A percentile compares a stretch with the other conserved stretches of the same genome.
These are phyloP conservation scores for Scheffersomyces lignicola DNA, from an alignment of 1,139 yeast species.

Conservation along the genomic window DNA sequence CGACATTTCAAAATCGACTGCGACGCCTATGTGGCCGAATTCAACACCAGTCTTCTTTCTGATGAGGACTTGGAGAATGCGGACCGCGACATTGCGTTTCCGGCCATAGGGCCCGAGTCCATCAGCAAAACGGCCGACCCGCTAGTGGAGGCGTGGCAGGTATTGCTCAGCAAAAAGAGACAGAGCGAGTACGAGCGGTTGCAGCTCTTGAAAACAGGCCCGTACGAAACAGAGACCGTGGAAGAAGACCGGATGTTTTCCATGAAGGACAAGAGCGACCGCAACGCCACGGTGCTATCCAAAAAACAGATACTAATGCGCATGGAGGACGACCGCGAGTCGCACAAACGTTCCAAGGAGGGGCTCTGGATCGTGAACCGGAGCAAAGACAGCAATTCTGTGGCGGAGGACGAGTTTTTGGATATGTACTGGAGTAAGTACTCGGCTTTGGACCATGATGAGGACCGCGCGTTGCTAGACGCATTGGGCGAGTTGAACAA, in stretches of 20 bases:
- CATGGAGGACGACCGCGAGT: slow-evolving; percentile 86
- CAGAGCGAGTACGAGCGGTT: slow-evolving; percentile 53
- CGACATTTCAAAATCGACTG: slow-evolving; percentile 33
- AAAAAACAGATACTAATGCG: slow-evolving; percentile 64
- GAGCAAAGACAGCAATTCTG: slow-evolving; percentile 29
- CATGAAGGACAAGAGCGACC: slow-evolving; percentile 24
- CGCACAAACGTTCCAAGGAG: slow-evolving; percentile 79
- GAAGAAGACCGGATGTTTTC: slow-evolving; percentile 34
- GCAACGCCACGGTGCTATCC: slow-evolving; percentile 29
- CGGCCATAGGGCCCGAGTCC: slow-evolving; percentile 18
- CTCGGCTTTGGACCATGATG: slow-evolving; percentile 46
- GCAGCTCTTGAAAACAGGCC: slow-evolving; percentile 31
- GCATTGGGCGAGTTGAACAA: slow-evolving; percentile 56
- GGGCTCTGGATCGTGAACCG: slow-evolving; percentile 67
- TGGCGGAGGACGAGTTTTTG: slow-evolving; percentile 59
- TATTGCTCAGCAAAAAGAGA: slow-evolving; percentile 46
- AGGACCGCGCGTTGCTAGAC: slow-evolving; percentile 39
- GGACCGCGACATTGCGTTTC: slow-evolving; percentile 34
- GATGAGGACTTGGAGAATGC: slow-evolving; percentile 36
- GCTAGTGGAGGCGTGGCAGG: slow-evolving; percentile 46
- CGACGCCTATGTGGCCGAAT: slow-evolving; percentile 24
- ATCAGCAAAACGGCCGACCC: slow-evolving; percentile 22
- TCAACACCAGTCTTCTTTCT: slow-evolving; percentile 28
- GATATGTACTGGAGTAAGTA: slow-evolving; percentile 56
- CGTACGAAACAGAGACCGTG: slow-evolving; percentile 22